phyloP scores from a whole-genome alignment of 306 rosid species.

The Glycyrrhiza uralensis region DNA sequence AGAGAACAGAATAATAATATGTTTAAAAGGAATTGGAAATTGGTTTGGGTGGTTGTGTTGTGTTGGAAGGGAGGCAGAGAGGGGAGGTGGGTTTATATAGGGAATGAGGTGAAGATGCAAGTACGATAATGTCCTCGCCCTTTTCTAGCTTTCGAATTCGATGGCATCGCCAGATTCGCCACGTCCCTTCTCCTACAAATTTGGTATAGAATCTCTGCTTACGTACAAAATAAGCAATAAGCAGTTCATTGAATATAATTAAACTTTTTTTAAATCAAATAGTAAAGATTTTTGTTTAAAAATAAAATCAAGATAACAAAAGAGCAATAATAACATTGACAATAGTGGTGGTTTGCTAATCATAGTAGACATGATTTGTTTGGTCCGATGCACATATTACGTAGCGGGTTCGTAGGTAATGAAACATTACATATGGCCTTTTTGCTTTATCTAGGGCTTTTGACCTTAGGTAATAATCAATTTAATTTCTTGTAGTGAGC shows the following conservation, averaged over 20 bases:
- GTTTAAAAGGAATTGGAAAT: background rate
- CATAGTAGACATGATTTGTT: too few species aligned
- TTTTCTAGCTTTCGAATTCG: background rate
- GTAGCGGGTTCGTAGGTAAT: too few species aligned
- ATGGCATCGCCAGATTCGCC: background rate
- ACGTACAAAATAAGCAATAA: constrained; percentile 1
- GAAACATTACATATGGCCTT: too few species aligned
- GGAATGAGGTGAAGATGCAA: background rate
- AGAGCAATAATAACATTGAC: too few species aligned
- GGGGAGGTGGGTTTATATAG: constrained; percentile 7
- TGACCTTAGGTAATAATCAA: too few species aligned
- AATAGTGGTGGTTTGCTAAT: too few species aligned
- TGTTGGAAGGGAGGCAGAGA: background rate
- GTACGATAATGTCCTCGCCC: background rate
- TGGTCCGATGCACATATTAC: too few species aligned
- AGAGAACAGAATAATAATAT: background rate
- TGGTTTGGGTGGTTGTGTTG: background rate
- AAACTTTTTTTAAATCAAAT: background rate
- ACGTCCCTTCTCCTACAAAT: background rate
- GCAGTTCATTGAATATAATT: too few species aligned
- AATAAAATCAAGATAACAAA: too few species aligned
- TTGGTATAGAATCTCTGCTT: constrained; percentile 12
- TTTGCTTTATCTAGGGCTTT: too few species aligned
- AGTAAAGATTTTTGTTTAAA: too few species aligned
- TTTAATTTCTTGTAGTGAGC: too few species aligned